Evolutionary conservation across 2,329 filamentous ascomycete genomes (phyloP), one percentile per base, ranked within the genome.

Genomic region (Huntiella savannae): DNA sequence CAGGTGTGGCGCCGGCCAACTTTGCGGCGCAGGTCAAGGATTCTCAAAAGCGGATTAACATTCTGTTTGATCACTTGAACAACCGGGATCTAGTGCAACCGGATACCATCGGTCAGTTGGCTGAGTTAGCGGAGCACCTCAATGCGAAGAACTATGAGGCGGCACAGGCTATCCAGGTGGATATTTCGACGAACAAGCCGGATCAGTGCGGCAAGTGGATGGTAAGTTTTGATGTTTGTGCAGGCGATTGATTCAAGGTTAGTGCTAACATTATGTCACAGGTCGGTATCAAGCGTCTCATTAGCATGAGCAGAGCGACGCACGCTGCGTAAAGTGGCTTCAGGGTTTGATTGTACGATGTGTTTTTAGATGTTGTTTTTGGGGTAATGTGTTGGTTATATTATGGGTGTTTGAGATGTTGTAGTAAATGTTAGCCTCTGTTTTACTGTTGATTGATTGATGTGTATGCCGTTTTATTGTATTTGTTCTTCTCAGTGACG

Each of bases 21-120:
- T 95, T 91, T 64, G 79, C 83, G 52, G 72, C 78, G 11, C 87
- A 96, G 59, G 86, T 98, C 15, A 82, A 85, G 55, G 91, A 96
- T 59, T 91, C 87, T 2, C 84, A 94, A 60, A 94, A 94, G 64
- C 78, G 91, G 22, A 71, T 98, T 49, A 83, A 82, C 55, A 78
- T 95, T 43, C 68, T 98, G n/a, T 96, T 95, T 59, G 88, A 98
- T 58, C 86, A 95, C 60, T 69, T 98, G 40, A 98, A 96, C 70
- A 96, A 96, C 54, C 82, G 87, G 57, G 87, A 96, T 57, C 68
- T 95, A 36, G 69, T 96, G 46, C 82, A 81, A 64, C 74, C 82
- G 1, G 79, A 82, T 56, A 95, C 82, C 1, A 73, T 87, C 43
- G 68, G 74, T 50, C 69, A 78, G 57, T 66, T 87, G 55, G 67